Base-by-base conservation (phyloP, 768 basidiomycete species). In the Pulveroboletus ravenelii region DNA sequence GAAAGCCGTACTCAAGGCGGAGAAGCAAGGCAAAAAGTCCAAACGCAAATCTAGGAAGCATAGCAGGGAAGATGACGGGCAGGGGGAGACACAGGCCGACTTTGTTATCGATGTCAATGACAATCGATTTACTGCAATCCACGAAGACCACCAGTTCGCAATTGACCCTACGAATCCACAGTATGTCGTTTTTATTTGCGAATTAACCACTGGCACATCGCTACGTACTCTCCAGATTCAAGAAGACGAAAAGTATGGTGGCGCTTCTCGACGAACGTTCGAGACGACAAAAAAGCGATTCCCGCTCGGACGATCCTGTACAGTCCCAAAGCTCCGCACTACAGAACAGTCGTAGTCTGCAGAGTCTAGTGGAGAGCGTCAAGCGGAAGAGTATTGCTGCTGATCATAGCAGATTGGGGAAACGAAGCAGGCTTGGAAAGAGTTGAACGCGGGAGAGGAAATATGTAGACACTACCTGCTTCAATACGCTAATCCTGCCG, bases 81-180 rank as follows among this genome's bases (percentile, higher is more conserved):
- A 79, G 27, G 68, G 69, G 41, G 92, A 93, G 59, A 68, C 80
- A 29, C 89, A 95, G 63, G 84, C 85, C 45, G 81, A 84, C 52
- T 98, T 98, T 66, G 66, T 75, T 38, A 82, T 98, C 60, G 75
- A 99, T 63, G 83, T 93, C 53, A 78, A 79, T 59, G 96, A 99
- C 62, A 80, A 85, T 10, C 85, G 96, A 14, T 98, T 98, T 77
- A 81, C 81, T 63, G 85, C 79, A 18, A 63, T 98, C 39, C 88
- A 93, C 60, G 91, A 96, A 58, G 87, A 97, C 62, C 84, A 90
- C 60, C 80, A 85, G 30, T 98, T 90, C 57, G 94, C 95, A 0
- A 93, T 99, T 57, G 96, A 99, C 68, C 95, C 96, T 17, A 89
- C 82, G 47, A 89, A 97, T 70, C 93, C 95, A 65, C 89, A 85